These are phyloP conservation scores for Pontederia crassipes DNA, from an alignment of 176 grass and related monocot genomes.

Conservation along the genomic window DNA sequence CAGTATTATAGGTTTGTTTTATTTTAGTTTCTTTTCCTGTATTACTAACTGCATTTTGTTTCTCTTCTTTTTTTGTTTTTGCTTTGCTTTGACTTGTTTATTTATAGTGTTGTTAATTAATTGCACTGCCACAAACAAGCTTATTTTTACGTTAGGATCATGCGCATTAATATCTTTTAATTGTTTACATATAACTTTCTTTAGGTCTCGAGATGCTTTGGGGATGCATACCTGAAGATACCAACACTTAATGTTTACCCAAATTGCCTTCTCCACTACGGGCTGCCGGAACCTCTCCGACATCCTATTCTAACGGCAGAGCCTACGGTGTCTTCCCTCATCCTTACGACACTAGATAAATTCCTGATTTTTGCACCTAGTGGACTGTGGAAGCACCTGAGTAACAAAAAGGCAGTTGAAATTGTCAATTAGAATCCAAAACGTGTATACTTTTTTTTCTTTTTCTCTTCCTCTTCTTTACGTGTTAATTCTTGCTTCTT, in stretches of 20 bases:
- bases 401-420: constrained; percentile 78
- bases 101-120: no score
- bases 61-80: no score
- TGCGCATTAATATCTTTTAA: no score
- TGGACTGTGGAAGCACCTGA: constrained; percentile 91
- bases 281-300: constrained; percentile 55
- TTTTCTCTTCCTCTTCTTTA: background rate
- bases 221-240: constrained; percentile 87
- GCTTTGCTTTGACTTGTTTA: no score
- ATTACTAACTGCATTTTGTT: background rate
- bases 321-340: constrained; percentile 49
- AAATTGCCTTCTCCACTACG: constrained; percentile 51
- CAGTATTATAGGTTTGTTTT: no score
- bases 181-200: no score
- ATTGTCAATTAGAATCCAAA: constrained; percentile 46
- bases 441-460: constrained; percentile 15
- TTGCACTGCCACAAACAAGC: no score
- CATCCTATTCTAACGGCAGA: constrained; percentile 68
- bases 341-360: constrained; percentile 54
- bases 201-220: constrained; percentile 94
- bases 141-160: no score
- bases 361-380: constrained; percentile 88
- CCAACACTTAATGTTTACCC: constrained; percentile 59
- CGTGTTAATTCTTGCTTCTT: no score
- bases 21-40: no score